Evolutionary conservation across 306 rosid genomes (phyloP), one percentile per base, ranked within the genome.

Genomic region (Trichosanthes cucumerina): DNA sequence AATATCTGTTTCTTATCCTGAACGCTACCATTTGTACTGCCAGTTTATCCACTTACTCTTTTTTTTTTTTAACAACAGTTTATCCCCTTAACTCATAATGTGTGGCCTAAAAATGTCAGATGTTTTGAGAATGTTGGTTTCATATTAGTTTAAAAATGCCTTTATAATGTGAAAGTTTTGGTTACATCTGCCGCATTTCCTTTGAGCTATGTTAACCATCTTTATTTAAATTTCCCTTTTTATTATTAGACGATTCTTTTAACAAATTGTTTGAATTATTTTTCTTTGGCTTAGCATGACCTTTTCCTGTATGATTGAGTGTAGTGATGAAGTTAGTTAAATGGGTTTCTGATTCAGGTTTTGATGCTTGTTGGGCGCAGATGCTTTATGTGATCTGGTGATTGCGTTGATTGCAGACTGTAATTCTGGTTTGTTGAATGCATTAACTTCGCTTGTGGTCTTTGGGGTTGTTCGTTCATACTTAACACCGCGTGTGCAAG

Each of bases 371-470:
- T 95, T 92, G 93, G 91, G 92, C 81, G 92, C 91, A 85, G 97
- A 92, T 94, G 98, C 95, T 92, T 94, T 92, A 79, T 94, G 88
- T 95, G 91, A 89, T 94, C 96, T 92, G 98, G 97, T 89, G 98
- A 89, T 91, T 91, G 86, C 93, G 90, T 90, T 58, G 75, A 94
- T 89, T 92, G 97, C 99, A 90, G 99, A 92, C 90, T 91, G 70
- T 88, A 85, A 83, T 90, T 91, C 93, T 93, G 91, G 93, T 89
- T 89, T 92, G 86, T 89, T 92, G 93, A 95, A 88, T 95, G 88
- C 89, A 84, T 89, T 89, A 78, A 26, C 80, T 59, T 59, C 60
- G 58, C 73, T 58, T 78, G 71, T 78, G 80, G 72, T 73, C 72
- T 60, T 72, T 78, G 24, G 80, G 60, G 80, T 43, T 78, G 52